Conservation (phyloP, 495 filamentous ascomycete genomes). For the Penicillium roqueforti region DNA sequence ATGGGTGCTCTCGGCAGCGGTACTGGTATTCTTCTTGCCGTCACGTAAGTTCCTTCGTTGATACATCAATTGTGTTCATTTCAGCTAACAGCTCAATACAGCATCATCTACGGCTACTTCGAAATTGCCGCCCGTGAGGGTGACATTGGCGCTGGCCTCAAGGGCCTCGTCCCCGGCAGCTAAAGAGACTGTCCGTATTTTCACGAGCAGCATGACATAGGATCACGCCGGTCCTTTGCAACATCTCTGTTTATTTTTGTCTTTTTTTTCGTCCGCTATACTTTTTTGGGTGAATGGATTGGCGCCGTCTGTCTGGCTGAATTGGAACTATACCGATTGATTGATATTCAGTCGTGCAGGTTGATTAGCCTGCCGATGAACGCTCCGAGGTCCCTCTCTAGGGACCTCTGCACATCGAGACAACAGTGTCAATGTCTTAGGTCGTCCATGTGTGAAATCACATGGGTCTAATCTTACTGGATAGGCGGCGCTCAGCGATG, state of each 20-base stretch:
- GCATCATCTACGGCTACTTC: slow-evolving; percentile 98
- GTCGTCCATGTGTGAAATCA: not conserved
- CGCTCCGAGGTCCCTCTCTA: not conserved
- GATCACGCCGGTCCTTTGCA: slow-evolving; percentile 21
- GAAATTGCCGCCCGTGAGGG: slow-evolving; percentile 99
- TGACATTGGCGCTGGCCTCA: slow-evolving; percentile 79
- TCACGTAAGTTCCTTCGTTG: slow-evolving; percentile 71
- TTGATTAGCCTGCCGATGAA: not conserved
- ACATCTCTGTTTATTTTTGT: slow-evolving; percentile 24
- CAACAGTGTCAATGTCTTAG: not conserved
- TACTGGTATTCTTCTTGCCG: slow-evolving; percentile 95
- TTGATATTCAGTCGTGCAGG: not conserved
- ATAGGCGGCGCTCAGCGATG: slow-evolving; percentile 2
- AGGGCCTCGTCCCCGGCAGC: slow-evolving; percentile 70
- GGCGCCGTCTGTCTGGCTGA: slow-evolving; percentile 2
- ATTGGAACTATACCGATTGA: not conserved
- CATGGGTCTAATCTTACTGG: not conserved
- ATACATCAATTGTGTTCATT: not conserved
- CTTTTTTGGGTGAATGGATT: slow-evolving; percentile 23
- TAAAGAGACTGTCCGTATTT: slow-evolving; percentile 31
- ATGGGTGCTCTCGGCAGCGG: slow-evolving; percentile 94
- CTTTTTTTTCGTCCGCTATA: slow-evolving; percentile 28
- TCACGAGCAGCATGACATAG: slow-evolving; percentile 38
- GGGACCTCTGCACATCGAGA: not conserved
- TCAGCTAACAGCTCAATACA: slow-evolving; percentile 34